Evolutionary conservation across 371 early-diverging fungal species (phyloP), one percentile per base, ranked within the genome.

Genomic region (Circinella minor): DNA sequence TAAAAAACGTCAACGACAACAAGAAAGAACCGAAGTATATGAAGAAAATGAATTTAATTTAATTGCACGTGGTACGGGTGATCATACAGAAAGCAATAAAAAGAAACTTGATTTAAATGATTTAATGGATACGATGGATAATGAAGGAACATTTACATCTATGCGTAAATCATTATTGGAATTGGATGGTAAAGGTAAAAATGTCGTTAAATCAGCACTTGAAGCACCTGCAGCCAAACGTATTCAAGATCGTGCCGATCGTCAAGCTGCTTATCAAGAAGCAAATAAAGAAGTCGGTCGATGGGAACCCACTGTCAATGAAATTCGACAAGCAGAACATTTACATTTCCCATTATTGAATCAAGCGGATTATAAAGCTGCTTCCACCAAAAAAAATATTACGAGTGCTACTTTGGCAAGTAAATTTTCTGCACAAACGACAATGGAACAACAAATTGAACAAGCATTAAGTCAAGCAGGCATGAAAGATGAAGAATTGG

Each of bases 321-420:
- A 90, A 77, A 95, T 95, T 79, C 89, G 97, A 49, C 86, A 89
- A 71, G 94, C 95, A 4, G 97, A 95, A 36, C 93, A 93, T 78
- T 74, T 98, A 48, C 76, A 83, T 51, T 96, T 97, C 76, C 91
- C 93, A 4, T 71, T 91, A 78, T 71, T 73, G 10, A 43, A 43
- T 43, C 11, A 6, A 43, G 6, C 43, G 1, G 6, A 6, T 43
- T 3, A 6, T 3, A 11, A 43, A 43, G 43, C 9, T 43, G 74
- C 81, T 5, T 61, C 81, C 7, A 71, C 70, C 11, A 71, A 79
- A 13, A 72, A 76, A 8, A 71, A 71, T 3, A 70, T 82, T 7
- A 83, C 90, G n/a, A 90, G 85, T 68, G 79, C 81, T 65, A 71
- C 88, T 3, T 76, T 96, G 62, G 89, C 91, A 3, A 80, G 80